Evolutionary conservation across 805 yeast species (phyloP).

Genomic region (Saccharomyces kudriavzevii): DNA sequence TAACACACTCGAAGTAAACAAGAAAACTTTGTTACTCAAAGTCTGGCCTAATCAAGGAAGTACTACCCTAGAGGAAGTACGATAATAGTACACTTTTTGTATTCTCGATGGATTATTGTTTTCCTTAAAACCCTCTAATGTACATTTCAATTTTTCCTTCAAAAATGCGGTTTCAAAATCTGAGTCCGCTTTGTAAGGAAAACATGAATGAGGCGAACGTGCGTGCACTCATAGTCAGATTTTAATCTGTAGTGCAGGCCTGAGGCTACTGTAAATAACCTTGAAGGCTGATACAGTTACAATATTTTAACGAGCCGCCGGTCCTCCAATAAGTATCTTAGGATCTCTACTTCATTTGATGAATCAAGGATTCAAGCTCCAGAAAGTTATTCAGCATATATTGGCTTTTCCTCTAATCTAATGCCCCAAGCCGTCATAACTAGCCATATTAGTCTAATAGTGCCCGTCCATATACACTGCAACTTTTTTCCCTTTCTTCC

Average conservation of each 20-base stretch:
- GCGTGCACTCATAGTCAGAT: neutral
- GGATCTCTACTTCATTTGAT: neutral
- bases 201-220: neutral
- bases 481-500: neutral
- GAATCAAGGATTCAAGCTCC: neutral
- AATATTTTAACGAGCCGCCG: neutral
- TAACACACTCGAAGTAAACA: neutral
- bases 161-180: neutral
- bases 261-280: neutral
- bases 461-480: neutral
- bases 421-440: neutral
- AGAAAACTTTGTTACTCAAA: neutral
- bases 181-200: neutral
- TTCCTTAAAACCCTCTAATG: neutral
- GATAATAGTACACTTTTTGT: neutral
- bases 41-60: neutral
- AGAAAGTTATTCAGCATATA: neutral
- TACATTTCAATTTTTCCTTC: neutral
- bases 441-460: neutral
- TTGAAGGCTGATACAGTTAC: neutral
- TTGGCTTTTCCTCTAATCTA: neutral
- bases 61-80: neutral
- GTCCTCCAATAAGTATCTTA: neutral
- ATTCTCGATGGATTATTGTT: neutral
- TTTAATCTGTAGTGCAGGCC: neutral